Evolutionary conservation across 495 filamentous ascomycete species (phyloP), one percentile per base, ranked within the genome.

Genomic region (Parathielavia hyrcaniae): DNA sequence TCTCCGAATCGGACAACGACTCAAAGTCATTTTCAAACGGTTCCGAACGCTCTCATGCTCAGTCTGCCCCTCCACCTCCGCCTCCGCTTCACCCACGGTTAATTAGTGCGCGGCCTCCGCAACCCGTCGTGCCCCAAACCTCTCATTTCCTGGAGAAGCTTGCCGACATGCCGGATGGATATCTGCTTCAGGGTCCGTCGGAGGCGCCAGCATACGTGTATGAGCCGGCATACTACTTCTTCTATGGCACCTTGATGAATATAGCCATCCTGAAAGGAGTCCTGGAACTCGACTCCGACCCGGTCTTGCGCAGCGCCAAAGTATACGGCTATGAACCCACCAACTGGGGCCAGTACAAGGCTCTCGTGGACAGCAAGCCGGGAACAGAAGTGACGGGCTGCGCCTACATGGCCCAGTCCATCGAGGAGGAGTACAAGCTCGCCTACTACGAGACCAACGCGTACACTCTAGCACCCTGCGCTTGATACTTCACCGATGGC

Each of bases 381-480:
- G 50, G 23, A 1, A 17, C 50, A 4, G 23, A 6, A 12, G 43
- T 56, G 19, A 11, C 14, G 1, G 54, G 54, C 19, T 13, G 5
- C 20, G 44, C 54, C 0, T 56, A 56, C 45, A 3, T 30, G 20
- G 44, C 40, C 4, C 10, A 40, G 19, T 38, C 54, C 3, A 22
- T 13, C 10, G 54, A 56, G 34, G 30, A 49, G 0, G 44, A 48
- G 7, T 26, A 40, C 45, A 47, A 43, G 22, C 54, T 56, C 2
- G 46, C 30, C 17, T 56, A 56, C 17, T 56, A 56, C 14, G 54
- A 56, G 16, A 48, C 54, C 17, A 56, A 41, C 44, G 54, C 54
- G 1, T 56, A 56, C 14, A 10, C 0, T 10, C 12, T 56, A 20
- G 34, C 44, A 8, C 2, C n/a, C n/a, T 56, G 54, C 32, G 8